phyloP scores from a whole-genome alignment of 2,329 filamentous ascomycete genomes.

The Pseudohalonectria lignicola region DNA sequence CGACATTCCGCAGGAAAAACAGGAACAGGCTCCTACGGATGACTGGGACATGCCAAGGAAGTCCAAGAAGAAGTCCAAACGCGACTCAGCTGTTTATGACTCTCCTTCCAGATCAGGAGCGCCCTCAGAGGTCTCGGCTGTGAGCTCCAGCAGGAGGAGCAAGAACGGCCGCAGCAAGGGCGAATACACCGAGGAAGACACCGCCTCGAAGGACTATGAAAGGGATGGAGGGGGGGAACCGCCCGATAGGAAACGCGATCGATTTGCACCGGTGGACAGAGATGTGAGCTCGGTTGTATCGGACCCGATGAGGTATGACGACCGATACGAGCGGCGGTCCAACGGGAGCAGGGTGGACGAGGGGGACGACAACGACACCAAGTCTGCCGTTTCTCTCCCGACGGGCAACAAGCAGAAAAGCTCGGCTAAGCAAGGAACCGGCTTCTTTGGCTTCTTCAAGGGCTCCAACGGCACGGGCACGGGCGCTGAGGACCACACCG shows the following conservation, averaged over 20 bases:
- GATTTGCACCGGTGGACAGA: conserved; percentile 26
- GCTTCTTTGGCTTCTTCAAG: conserved; percentile 39
- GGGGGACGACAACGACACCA: conserved; percentile 33
- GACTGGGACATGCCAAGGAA: conserved; percentile 18
- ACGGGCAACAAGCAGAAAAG: conserved; percentile 22
- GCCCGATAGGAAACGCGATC: conserved; percentile 25
- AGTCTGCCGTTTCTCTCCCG: conserved; percentile 32
- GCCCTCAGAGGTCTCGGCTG: conserved; percentile 24
- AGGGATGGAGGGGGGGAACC: conserved; percentile 25
- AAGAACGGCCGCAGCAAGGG: conserved; percentile 22
- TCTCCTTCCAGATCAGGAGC: conserved; percentile 19
- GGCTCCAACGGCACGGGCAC: conserved; percentile 25
- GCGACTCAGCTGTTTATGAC: conserved; percentile 18
- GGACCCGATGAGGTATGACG: conserved; percentile 23
- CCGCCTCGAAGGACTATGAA: conserved; percentile 15
- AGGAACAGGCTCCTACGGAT: conserved; percentile 13
- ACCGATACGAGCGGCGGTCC: conserved; percentile 23
- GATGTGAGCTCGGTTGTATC: conserved; percentile 39
- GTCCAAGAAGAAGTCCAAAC: conserved; percentile 20
- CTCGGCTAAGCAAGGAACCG: conserved; percentile 24
- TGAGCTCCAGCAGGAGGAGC: conserved; percentile 15
- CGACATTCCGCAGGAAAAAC: conserved; percentile 13
- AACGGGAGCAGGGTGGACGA: conserved; percentile 29
- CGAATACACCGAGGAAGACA: conserved; percentile 16
- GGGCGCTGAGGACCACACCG: conserved; percentile 14